phyloP scores from a whole-genome alignment of 2,329 filamentous ascomycete genomes.

The Tolypocladium paradoxum region DNA sequence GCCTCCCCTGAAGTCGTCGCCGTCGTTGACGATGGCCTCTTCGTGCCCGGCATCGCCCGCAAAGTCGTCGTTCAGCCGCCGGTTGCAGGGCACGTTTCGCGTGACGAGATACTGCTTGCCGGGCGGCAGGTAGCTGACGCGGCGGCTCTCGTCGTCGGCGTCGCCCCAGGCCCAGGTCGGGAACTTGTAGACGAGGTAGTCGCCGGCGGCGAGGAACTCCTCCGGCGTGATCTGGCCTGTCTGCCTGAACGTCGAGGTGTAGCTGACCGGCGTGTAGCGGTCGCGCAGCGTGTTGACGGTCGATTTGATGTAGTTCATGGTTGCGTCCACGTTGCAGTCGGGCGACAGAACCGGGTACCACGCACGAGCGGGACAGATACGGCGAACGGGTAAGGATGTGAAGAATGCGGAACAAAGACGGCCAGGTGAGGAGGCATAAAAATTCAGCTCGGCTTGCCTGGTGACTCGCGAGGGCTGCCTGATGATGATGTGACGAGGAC shows the following conservation, averaged over 20 bases:
- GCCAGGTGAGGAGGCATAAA: neutral
- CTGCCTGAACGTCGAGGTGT: conserved; percentile 85
- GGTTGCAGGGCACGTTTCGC: conserved; percentile 85
- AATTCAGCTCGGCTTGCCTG: conserved; percentile 1
- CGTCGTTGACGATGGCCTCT: conserved; percentile 75
- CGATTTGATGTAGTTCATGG: conserved; percentile 86
- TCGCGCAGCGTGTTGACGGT: conserved; percentile 88
- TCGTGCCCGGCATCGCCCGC: conserved; percentile 79
- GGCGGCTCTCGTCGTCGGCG: conserved; percentile 69
- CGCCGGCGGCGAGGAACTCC: conserved; percentile 89
- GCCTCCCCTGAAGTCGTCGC: conserved; percentile 48
- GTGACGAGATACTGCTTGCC: conserved; percentile 96
- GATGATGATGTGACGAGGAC: conserved; percentile 3
- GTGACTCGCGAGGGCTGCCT: conserved; percentile 1
- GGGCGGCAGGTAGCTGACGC: conserved; percentile 68
- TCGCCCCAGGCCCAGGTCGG: conserved; percentile 96
- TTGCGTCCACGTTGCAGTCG: conserved; percentile 5
- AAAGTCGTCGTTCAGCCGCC: conserved; percentile 86
- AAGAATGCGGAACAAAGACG: neutral
- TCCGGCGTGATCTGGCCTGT: conserved; percentile 96
- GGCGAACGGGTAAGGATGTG: neutral
- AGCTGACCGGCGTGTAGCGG: conserved; percentile 76
- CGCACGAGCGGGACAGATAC: neutral
- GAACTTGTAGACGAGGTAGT: conserved; percentile 98
- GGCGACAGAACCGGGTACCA: neutral